Base-by-base conservation (phyloP, 2,329 filamentous ascomycete species). In the Colletotrichum camelliae region DNA sequence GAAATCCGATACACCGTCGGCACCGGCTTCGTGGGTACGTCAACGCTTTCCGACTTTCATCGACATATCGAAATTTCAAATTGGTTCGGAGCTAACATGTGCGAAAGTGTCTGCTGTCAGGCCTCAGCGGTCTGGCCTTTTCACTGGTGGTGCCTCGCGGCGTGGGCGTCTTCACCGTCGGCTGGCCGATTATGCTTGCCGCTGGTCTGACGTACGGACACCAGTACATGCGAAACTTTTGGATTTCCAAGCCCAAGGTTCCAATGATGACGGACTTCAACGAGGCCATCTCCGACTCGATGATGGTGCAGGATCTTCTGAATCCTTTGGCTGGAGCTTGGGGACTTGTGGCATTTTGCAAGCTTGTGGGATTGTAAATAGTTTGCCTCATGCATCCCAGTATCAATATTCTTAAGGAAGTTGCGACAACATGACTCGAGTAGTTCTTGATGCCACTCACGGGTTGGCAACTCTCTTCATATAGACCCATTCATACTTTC, bases 241-340 rank as follows among this genome's bases (percentile, higher is more conserved):
- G 81, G 81, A 77, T 67, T 12, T 68, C 74, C 35, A 81, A 81
- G 76, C 76, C 71, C 71, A 82, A 81, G 78, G 77, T 83, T 15
- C 81, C 81, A 2, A 55, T 80, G 43, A 64, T 82, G 72, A 80
- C 77, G n/a, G 79, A 82, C 24, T 83, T 81, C 70, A 83, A 83
- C 31, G 79, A 79, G 10, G 81, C 81, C 24, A 79, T 82, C 52
- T 78, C 79, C 10, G 80, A 82, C 58, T 79, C 77, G 35, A 77
- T 73, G 70, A 74, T 60, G 57, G 74, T 79, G 52, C 77, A 78
- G 33, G 78, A 80, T 37, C 69, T 24, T 69, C 76, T 66, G 78
- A 78, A 8, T 21, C 70, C 70, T 15, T 29, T 75, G 74, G 74
- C 74, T 9, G 74, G 70, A 13, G 74, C 70, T 1, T 82, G 81